phyloP scores from a whole-genome alignment of 768 basidiomycete genomes.

The Tulasnella sp. region DNA sequence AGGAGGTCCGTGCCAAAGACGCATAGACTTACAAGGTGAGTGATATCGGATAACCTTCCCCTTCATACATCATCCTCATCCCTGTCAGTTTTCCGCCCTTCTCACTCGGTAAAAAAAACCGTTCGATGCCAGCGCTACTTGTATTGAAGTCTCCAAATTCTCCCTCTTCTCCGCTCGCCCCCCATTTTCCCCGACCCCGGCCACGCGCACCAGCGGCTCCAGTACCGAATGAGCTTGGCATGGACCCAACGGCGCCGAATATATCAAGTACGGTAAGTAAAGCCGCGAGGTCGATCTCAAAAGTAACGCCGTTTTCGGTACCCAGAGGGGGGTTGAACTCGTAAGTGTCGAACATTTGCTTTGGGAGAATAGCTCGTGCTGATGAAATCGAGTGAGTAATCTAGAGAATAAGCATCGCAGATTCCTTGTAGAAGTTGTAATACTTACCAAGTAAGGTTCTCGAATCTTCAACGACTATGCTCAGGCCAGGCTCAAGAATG shows the following conservation, averaged over 20 bases:
- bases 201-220: not conserved
- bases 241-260: constrained; percentile 65
- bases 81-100: constrained; percentile 52
- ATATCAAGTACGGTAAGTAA: constrained; percentile 88
- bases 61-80: constrained; percentile 77
- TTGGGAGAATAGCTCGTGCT: constrained; percentile 81
- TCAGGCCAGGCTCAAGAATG: constrained; percentile 60
- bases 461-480: constrained; percentile 78
- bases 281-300: constrained; percentile 78
- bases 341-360: constrained; percentile 74
- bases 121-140: constrained; percentile 18
- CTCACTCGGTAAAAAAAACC: constrained; percentile 21
- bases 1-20: not conserved
- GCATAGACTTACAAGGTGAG: constrained; percentile 60
- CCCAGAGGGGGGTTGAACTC: constrained; percentile 41
- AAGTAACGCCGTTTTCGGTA: constrained; percentile 36
- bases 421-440: not conserved
- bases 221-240: not conserved
- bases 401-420: not conserved
- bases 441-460: constrained; percentile 67
- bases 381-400: not conserved
- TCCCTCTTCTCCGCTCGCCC: constrained; percentile 34
- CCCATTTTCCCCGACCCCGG: constrained; percentile 35
- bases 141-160: constrained; percentile 18
- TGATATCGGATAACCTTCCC: constrained; percentile 68